Conservation (phyloP, 208 protist species). For the Trypanosoma caninum region DNA sequence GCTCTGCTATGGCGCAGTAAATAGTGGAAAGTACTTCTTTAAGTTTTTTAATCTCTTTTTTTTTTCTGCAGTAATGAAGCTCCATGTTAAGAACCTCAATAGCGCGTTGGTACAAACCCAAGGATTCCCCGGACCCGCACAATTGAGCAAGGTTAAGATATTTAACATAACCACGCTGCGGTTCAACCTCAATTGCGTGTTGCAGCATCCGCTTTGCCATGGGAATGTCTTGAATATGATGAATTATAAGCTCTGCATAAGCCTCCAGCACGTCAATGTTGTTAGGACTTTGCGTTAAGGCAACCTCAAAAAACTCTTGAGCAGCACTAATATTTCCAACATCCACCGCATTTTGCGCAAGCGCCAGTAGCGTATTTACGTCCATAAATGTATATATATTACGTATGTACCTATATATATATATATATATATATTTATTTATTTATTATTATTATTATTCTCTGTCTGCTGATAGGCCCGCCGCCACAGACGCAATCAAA, state of each 20-base stretch:
- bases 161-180: constrained; percentile 81
- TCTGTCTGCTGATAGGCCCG: too few species aligned
- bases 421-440: not conserved
- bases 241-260: constrained; percentile 90
- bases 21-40: constrained; percentile 78
- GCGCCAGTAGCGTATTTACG: constrained; percentile 56
- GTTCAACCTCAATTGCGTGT: constrained; percentile 82
- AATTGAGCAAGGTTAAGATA: constrained; percentile 91
- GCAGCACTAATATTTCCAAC: constrained; percentile 79
- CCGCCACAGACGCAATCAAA: not conserved
- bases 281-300: constrained; percentile 64
- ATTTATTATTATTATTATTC: too few species aligned
- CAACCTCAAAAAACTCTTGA: constrained; percentile 85
- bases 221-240: constrained; percentile 60
- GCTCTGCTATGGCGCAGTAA: constrained; percentile 87
- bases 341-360: constrained; percentile 85
- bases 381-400: constrained; percentile 42
- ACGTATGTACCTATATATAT: not conserved
- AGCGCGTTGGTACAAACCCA: constrained; percentile 81
- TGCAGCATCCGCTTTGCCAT: constrained; percentile 81
- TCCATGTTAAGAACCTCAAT: constrained; percentile 59
- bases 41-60: constrained; percentile 45
- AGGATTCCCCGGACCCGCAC: constrained; percentile 62
- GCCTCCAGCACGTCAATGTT: constrained; percentile 90
- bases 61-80: constrained; percentile 51